Evolutionary conservation across 371 early-diverging fungal genomes (phyloP), one percentile per base, ranked within the genome.

Genomic region (Mortierella sp.): DNA sequence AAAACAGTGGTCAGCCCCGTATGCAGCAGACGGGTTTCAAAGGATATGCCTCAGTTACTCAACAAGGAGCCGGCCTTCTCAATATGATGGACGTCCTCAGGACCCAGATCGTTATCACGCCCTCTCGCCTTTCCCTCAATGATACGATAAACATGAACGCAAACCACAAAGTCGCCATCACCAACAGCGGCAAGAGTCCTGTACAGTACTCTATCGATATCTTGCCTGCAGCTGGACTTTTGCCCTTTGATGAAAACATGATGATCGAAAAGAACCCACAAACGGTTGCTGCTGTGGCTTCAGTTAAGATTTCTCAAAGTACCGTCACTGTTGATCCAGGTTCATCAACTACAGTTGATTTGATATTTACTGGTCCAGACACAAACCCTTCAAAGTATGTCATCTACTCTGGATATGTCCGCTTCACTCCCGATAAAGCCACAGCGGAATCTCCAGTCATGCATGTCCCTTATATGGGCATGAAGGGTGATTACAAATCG

Each of bases 11-110:
- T 0, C 72, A 76, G 40, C 88, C 88, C 17, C 64, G 83, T 65
- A 82, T 68, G 13, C 75, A 85, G 26, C 85, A 80, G 56, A 64
- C 82, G n/a, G 79, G 83, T 23, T 66, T 67, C 42, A 76, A 73
- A 29, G 77, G 80, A 0, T 59, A 61, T 43, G 86, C 89, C 2
- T 85, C 89, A 0, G 83, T 87, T 0, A 88, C 88, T 32, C 83
- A 83, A 53, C 93, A 94, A 79, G 96, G 96, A 0, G 86, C 91
- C 19, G 96, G 96, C 3, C 81, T 95, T 8, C 83, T 96, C 51
- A 86, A 93, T 78, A 77, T 89, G 40, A 86, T 86, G 72, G 76
- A 86, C 35, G 89, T 94, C 1, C 70, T 94, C 57, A 78, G 60
- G 13, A 63, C 89, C 2, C 84, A 85, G 51, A 87, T 85, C 3